phyloP scores from a whole-genome alignment of 1,284 basidiomycete genomes.

The Microbotryum intermedium region DNA sequence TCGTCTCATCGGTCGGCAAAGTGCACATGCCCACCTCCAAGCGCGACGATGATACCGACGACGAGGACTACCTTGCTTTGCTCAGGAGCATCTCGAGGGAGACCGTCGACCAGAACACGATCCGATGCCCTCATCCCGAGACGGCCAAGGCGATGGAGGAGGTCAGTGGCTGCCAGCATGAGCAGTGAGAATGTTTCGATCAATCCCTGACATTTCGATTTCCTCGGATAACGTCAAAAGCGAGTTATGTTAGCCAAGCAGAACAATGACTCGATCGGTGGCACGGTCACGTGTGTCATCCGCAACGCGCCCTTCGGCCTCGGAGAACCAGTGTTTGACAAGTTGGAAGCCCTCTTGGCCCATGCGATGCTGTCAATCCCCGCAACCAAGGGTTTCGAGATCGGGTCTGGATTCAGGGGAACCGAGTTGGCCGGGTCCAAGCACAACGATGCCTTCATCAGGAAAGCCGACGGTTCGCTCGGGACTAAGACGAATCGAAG shows the following conservation, averaged over 20 bases:
- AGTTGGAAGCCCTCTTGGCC: slow-evolving; percentile 89
- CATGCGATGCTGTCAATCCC: slow-evolving; percentile 99
- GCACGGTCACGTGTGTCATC: slow-evolving; percentile 93
- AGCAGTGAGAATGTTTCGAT: background rate
- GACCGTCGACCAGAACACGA: slow-evolving; percentile 77
- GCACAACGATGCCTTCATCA: slow-evolving; percentile 87
- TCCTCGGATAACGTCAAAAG: slow-evolving; percentile 42
- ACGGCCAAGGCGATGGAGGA: slow-evolving; percentile 85
- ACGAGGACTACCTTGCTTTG: slow-evolving; percentile 72
- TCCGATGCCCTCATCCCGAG: slow-evolving; percentile 82
- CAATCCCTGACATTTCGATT: background rate
- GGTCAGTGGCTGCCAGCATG: slow-evolving; percentile 45
- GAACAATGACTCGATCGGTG: slow-evolving; percentile 86
- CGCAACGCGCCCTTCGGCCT: slow-evolving; percentile 81
- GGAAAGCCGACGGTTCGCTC: slow-evolving; percentile 58
- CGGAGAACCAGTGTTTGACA: slow-evolving; percentile 97
- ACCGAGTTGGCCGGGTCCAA: slow-evolving; percentile 86
- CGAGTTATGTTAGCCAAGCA: slow-evolving; percentile 90
- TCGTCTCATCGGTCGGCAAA: slow-evolving; percentile 93
- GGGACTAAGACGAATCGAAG: slow-evolving; percentile 91
- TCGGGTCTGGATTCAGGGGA: slow-evolving; percentile 93
- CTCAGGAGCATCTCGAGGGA: slow-evolving; percentile 73
- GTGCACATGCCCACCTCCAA: slow-evolving; percentile 60
- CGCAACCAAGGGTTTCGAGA: slow-evolving; percentile 96
- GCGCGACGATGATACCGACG: slow-evolving; percentile 62